Conservation (phyloP, 345 rosid genomes). For the Lenwebbia sp. region DNA sequence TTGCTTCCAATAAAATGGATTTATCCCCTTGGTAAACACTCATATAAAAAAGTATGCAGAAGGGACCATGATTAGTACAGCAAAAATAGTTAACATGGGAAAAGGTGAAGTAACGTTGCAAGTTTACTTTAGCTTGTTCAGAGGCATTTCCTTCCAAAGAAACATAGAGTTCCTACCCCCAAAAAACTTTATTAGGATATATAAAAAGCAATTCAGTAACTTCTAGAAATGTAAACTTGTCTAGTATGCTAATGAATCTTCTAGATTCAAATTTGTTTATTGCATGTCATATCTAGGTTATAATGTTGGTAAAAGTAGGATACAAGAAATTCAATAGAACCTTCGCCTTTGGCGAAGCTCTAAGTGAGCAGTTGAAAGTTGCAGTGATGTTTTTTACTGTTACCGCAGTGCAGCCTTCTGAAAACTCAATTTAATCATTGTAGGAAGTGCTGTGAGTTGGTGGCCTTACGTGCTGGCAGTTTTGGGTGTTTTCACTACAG, state of each 20-base stretch:
- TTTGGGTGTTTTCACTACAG: constrained; percentile 59
- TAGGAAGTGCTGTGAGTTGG: constrained; percentile 67
- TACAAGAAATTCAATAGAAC: not conserved
- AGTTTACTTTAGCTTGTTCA: not conserved
- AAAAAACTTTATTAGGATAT: not conserved
- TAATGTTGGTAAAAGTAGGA: not conserved
- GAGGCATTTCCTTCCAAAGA: not conserved
- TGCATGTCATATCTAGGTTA: not conserved
- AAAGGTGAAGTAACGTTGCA: not conserved
- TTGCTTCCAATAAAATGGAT: not conserved
- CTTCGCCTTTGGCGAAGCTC: not conserved
- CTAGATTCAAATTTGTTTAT: not conserved
- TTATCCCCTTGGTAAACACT: not conserved
- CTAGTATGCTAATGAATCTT: not conserved
- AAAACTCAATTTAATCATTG: not conserved
- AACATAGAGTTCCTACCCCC: not conserved
- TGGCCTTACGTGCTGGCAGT: constrained; percentile 66
- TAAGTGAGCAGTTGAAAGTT: not conserved
- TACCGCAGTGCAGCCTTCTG: not conserved
- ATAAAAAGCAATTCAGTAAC: not conserved
- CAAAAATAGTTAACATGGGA: too few relatives aligned
- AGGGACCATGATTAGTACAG: too few relatives aligned
- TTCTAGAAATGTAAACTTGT: not conserved
- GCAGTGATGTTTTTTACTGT: not conserved
- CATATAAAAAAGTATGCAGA: not conserved